phyloP scores from a whole-genome alignment of 2,329 filamentous ascomycete genomes.

The Aquanectria penicillioides region DNA sequence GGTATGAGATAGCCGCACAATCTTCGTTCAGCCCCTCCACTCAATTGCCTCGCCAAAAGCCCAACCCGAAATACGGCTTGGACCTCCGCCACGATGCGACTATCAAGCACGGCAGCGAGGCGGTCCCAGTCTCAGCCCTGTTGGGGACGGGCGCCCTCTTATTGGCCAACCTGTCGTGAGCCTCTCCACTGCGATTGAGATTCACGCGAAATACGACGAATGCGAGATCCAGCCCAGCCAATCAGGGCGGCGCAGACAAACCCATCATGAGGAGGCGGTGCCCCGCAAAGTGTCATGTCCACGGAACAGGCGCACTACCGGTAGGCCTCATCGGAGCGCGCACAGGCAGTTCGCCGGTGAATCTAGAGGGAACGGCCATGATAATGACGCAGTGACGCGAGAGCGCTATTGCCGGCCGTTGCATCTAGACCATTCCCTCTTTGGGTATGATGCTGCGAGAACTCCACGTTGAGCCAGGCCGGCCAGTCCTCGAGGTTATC shows the following conservation, averaged over 20 bases:
- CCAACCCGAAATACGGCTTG: constrained; percentile 17
- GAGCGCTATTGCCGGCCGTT: background rate
- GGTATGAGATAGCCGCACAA: no score
- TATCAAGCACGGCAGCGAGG: no score
- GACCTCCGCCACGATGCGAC: constrained; percentile 1
- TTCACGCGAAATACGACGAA: constrained; percentile 42
- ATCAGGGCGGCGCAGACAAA: constrained; percentile 18
- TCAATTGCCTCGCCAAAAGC: constrained; percentile 2
- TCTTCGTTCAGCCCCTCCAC: background rate
- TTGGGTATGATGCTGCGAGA: constrained; percentile 1
- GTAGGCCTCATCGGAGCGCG: no score
- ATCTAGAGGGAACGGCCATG: background rate
- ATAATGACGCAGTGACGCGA: background rate
- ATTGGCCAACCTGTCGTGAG: constrained; percentile 22
- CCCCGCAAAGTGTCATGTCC: no score
- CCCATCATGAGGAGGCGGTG: constrained; percentile 27
- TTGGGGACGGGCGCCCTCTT: background rate
- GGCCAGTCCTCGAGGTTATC: no score
- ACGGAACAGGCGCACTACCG: no score
- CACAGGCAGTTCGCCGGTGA: background rate
- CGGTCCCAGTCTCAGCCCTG: constrained; percentile 24
- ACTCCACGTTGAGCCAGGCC: no score
- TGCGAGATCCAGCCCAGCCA: constrained; percentile 36
- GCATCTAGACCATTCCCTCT: background rate
- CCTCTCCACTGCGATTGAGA: constrained; percentile 16